A percentile compares a stretch with the other conserved stretches of the same genome.
These are phyloP conservation scores for Tilletiopsis washingtonensis DNA, from an alignment of 1,284 basidiomycete species.

Conservation along the genomic window DNA sequence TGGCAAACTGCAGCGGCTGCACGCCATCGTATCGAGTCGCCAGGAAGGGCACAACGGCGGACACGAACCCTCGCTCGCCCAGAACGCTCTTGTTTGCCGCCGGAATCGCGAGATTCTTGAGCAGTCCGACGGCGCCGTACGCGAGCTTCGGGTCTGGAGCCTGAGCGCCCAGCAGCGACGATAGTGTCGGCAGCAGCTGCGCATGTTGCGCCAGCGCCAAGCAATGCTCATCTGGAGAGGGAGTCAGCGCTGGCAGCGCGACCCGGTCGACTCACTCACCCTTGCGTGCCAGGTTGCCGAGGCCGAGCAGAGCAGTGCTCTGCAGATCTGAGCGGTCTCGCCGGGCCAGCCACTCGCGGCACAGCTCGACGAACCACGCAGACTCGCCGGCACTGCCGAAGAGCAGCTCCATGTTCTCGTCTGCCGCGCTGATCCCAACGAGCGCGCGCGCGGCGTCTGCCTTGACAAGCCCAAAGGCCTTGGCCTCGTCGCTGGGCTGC, in stretches of 20 bases:
- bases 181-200: constrained; percentile 23
- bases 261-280: constrained; percentile 4
- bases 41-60: constrained; percentile 15
- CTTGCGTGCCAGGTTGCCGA: constrained; percentile 68
- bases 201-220: constrained; percentile 26
- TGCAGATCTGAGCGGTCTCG: constrained; percentile 62
- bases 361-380: constrained; percentile 59
- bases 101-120: constrained; percentile 40
- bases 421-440: constrained; percentile 74
- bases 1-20: constrained; percentile 68
- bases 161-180: constrained; percentile 14
- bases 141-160: constrained; percentile 28
- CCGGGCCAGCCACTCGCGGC: constrained; percentile 65
- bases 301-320: constrained; percentile 69
- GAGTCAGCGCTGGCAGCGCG: not conserved
- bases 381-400: constrained; percentile 54
- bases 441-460: constrained; percentile 72
- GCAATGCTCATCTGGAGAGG: constrained; percentile 22
- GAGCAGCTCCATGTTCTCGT: constrained; percentile 65
- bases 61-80: constrained; percentile 7
- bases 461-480: constrained; percentile 71
- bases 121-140: constrained; percentile 28
- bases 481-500: constrained; percentile 53
- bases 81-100: constrained; percentile 26
- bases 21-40: constrained; percentile 24